Evolutionary conservation across 371 early-diverging fungal species (phyloP).

Genomic region (Mortierella sp.): DNA sequence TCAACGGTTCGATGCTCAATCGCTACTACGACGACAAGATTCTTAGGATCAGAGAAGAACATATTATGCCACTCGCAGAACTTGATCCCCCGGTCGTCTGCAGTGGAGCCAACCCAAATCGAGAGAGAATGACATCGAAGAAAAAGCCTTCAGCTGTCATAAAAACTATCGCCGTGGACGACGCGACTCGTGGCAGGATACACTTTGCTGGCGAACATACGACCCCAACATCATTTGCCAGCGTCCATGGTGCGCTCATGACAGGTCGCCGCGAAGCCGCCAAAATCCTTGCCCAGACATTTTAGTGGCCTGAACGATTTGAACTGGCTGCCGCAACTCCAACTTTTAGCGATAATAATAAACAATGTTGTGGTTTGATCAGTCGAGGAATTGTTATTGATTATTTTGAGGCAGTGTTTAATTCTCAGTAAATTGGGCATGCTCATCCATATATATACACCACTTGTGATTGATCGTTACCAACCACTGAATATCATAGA

Average conservation of each 20-base stretch:
- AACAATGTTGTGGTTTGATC: too few species aligned
- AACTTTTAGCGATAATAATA: too few species aligned
- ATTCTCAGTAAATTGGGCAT: too few species aligned
- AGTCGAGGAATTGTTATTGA: too few species aligned
- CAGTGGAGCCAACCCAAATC: background rate
- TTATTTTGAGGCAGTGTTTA: too few species aligned
- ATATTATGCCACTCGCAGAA: conserved; percentile 4
- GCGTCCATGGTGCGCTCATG: conserved; percentile 53
- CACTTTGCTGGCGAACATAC: conserved; percentile 57
- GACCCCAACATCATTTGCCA: conserved; percentile 49
- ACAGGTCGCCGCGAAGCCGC: conserved; percentile 51
- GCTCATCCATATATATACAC: too few species aligned
- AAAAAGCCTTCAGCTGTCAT: conserved; percentile 7
- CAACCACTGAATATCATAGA: too few species aligned
- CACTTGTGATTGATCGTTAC: too few species aligned
- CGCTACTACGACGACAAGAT: conserved; percentile 5
- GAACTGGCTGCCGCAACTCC: background rate
- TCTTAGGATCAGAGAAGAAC: background rate
- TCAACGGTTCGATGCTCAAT: background rate
- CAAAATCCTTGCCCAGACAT: conserved; percentile 36
- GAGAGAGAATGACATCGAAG: background rate
- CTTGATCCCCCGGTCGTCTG: background rate
- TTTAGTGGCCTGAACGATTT: background rate
- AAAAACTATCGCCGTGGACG: conserved; percentile 31
- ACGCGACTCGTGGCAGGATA: conserved; percentile 23